These are phyloP conservation scores for Debaryomyces sp. DNA, from an alignment of 1,139 yeast genomes.

Conservation along the genomic window DNA sequence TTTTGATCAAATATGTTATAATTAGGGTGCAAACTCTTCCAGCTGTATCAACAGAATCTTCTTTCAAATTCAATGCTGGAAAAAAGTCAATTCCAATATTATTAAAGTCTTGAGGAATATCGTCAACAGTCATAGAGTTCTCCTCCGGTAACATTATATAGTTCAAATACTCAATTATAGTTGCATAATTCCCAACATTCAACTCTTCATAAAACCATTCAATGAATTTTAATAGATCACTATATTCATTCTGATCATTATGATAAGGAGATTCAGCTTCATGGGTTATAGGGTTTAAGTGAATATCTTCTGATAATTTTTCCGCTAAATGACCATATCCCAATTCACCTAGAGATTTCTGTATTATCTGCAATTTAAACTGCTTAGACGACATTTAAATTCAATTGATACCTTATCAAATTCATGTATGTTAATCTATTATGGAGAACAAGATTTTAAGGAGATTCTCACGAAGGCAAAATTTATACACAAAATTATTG, in stretches of 20 bases:
- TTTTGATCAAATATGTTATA: constrained; percentile 29
- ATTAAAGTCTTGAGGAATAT: constrained; percentile 4
- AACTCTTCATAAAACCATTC: constrained; percentile 29
- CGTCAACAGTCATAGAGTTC: constrained; percentile 9
- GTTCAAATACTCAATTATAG: constrained; percentile 19
- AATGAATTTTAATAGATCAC: constrained; percentile 11
- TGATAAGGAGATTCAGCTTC: constrained; percentile 1
- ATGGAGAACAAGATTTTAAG: constrained; percentile 4
- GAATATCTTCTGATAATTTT: constrained; percentile 6
- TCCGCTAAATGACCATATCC: constrained; percentile 25
- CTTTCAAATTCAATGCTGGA: constrained; percentile 7
- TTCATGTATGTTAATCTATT: neutral
- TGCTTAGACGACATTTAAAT: constrained; percentile 26
- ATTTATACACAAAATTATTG: neutral
- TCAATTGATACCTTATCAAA: neutral
- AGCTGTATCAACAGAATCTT: constrained; percentile 5
- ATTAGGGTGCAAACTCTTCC: constrained; percentile 13
- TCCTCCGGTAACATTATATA: constrained; percentile 4
- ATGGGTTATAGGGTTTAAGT: neutral
- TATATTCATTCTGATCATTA: neutral
- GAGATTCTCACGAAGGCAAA: constrained; percentile 2
- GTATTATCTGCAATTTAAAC: constrained; percentile 35
- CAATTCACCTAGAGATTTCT: constrained; percentile 32
- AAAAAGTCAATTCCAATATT: constrained; percentile 4
- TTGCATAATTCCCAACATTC: constrained; percentile 26